Conservation (phyloP, 2,329 filamentous ascomycete genomes). For the Aspergillus cejpii region DNA sequence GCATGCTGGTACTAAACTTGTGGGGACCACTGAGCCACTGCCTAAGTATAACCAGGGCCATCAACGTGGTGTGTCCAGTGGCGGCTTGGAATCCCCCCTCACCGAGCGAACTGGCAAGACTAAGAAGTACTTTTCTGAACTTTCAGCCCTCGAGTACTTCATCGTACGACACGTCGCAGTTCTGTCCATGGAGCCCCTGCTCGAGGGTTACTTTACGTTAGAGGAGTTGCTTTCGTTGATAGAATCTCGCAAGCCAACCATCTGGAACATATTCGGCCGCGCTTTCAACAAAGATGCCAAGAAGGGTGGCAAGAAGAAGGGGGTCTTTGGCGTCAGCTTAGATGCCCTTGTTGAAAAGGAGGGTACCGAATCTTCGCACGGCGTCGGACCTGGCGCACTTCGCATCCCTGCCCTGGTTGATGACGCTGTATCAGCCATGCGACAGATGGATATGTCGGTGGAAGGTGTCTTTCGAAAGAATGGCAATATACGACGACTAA, state of each 20-base stretch:
- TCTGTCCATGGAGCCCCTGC: slow-evolving; percentile 84
- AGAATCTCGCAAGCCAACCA: slow-evolving; percentile 84
- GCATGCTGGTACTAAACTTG: slow-evolving; percentile 65
- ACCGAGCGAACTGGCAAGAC: slow-evolving; percentile 52
- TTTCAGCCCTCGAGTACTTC: slow-evolving; percentile 93
- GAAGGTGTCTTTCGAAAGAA: slow-evolving; percentile 99
- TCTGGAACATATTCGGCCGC: slow-evolving; percentile 98
- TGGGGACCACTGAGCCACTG: slow-evolving; percentile 51
- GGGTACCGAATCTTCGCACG: slow-evolving; percentile 94
- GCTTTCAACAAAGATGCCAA: slow-evolving; percentile 75
- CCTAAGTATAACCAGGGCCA: slow-evolving; percentile 63
- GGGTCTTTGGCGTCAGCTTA: slow-evolving; percentile 82
- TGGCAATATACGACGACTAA: slow-evolving; percentile 91
- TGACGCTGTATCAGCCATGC: slow-evolving; percentile 87
- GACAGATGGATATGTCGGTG: slow-evolving; percentile 97
- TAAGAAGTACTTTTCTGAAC: slow-evolving; percentile 90
- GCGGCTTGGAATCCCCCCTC: slow-evolving; percentile 40
- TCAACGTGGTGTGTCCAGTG: slow-evolving; percentile 59
- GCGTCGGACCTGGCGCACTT: slow-evolving; percentile 83
- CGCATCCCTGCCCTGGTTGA: slow-evolving; percentile 93
- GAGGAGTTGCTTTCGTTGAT: slow-evolving; percentile 90
- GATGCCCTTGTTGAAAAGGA: slow-evolving; percentile 87
- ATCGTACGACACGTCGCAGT: slow-evolving; percentile 94
- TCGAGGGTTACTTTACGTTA: slow-evolving; percentile 85
- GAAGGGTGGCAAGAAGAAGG: slow-evolving; percentile 79